These are phyloP conservation scores for Corchorus olitorius DNA, from an alignment of 345 rosid species.

Conservation along the genomic window DNA sequence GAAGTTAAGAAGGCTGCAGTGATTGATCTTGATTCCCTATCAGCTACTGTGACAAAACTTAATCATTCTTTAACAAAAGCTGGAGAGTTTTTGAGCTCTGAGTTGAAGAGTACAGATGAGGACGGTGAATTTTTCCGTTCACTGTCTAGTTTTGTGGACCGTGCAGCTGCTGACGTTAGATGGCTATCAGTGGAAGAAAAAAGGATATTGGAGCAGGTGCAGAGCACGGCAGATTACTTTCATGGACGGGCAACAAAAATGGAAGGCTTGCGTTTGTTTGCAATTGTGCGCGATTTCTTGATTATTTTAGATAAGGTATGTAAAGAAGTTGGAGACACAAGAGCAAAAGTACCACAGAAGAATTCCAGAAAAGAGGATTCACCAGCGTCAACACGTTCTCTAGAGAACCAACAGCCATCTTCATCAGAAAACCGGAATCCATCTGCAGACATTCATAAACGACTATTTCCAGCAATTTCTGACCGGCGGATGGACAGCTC, in stretches of 20 bases:
- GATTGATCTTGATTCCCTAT: slow-evolving; percentile 58
- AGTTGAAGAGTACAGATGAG: slow-evolving; percentile 43
- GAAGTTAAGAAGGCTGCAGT: slow-evolving; percentile 80
- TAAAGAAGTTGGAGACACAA: slow-evolving; percentile 52
- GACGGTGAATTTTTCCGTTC: slow-evolving; percentile 43
- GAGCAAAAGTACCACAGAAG: slow-evolving; percentile 29
- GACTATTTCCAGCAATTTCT: slow-evolving; percentile 68
- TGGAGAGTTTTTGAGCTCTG: slow-evolving; percentile 50
- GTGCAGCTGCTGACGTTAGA: slow-evolving; percentile 51
- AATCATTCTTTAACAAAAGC: slow-evolving; percentile 43
- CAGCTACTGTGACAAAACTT: slow-evolving; percentile 53
- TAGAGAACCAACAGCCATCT: slow-evolving; percentile 16
- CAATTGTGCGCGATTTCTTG: slow-evolving; percentile 78
- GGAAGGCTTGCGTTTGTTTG: slow-evolving; percentile 84
- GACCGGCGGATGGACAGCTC: slow-evolving; percentile 53
- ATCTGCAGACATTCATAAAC: slow-evolving; percentile 39
- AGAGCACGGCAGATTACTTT: slow-evolving; percentile 81
- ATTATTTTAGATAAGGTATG: slow-evolving; percentile 75
- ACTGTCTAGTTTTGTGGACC: slow-evolving; percentile 55
- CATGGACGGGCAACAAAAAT: slow-evolving; percentile 69
- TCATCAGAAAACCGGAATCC: slow-evolving; percentile 38
- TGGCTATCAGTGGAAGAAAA: slow-evolving; percentile 60
- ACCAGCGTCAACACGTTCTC: slow-evolving; percentile 24
- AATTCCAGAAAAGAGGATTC: slow-evolving; percentile 38
- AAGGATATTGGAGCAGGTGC: slow-evolving; percentile 65